These are phyloP conservation scores for Jacaranda copaia DNA, from an alignment of 257 asterid genomes.

Conservation along the genomic window DNA sequence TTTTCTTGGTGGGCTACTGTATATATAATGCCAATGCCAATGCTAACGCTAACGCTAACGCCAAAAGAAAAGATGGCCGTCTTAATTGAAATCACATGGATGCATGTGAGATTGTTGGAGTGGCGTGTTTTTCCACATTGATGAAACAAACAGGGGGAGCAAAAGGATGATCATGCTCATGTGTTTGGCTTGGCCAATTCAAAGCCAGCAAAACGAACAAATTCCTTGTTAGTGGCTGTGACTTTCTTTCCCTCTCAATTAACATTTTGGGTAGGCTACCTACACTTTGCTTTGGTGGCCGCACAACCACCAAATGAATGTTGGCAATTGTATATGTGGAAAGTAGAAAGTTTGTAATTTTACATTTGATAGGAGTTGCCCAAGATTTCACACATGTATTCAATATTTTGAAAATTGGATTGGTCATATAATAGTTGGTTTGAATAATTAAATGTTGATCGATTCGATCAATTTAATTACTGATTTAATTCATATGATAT, in stretches of 20 bases:
- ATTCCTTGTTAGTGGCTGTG: not conserved
- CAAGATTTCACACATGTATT: no score
- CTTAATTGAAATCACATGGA: conserved; percentile 49
- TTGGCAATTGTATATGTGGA: not conserved
- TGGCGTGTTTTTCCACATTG: conserved; percentile 16
- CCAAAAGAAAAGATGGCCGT: conserved; percentile 27
- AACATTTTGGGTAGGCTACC: not conserved
- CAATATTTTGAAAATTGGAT: no score
- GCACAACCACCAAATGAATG: conserved; percentile 29
- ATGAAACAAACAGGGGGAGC: conserved; percentile 1
- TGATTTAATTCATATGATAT: no score
- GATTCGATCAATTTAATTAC: no score
- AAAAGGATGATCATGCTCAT: not conserved
- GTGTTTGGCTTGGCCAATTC: not conserved
- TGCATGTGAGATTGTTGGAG: conserved; percentile 50
- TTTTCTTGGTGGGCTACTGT: conserved; percentile 20
- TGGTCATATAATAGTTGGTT: no score
- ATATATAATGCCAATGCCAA: no score
- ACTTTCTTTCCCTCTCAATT: conserved; percentile 7
- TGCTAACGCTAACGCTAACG: not conserved
- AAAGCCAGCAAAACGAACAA: not conserved
- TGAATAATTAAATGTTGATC: no score
- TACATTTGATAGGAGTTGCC: no score
- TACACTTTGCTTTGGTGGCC: conserved; percentile 41
- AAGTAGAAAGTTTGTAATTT: no score